Base-by-base conservation (phyloP, 768 basidiomycete genomes). In the Dacryopinax primogenitus region DNA sequence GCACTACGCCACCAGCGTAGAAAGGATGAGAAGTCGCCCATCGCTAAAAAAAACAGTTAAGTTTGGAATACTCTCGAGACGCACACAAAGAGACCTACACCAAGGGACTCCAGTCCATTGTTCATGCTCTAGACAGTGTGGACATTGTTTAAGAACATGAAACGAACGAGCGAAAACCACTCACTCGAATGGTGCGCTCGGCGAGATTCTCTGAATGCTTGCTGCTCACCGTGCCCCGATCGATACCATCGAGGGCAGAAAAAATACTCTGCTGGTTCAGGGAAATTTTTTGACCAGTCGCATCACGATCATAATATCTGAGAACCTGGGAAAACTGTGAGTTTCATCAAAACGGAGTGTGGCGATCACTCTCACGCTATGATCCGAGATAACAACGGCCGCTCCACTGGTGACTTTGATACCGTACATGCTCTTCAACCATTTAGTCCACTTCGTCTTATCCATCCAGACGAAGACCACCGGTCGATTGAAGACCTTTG, bases 391-490 rank as follows among this genome's bases (percentile, higher is more conserved):
- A n/a, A 95, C 80, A 26, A 91, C 74, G 15, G 69, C 69, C 6
- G 76, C 74, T 26, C 72, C 73, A 0, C 66, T 64, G 7, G 62
- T 68, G 9, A 68, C 65, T 68, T 74, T 77, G 69, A 92, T 77
- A 32, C 86, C 86, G 76, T 97, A 98, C 85, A 92, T 92, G 69
- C 84, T 86, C 79, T 90, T 92, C 76, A 95, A 77, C 93, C 93
- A 97, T 62, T 82, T 85, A 28, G 75, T 80, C 93, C 95, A 97
- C 74, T 80, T 82, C 28, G 83, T 84, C 1, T 78, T 82, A 71
- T 99, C 91, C 83, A 96, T 92, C 86, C 87, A 92, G 9, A 86
- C 81, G 75, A 93, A 96, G 62, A 93, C 82, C 0, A 95, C 86
- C 3, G 67, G 66, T 21, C 65, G 65, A 13, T 23, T 51, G 63